Evolutionary conservation across 1,139 yeast genomes (phyloP), one percentile per base, ranked within the genome.

Genomic region (Suhomyces choctaworum): DNA sequence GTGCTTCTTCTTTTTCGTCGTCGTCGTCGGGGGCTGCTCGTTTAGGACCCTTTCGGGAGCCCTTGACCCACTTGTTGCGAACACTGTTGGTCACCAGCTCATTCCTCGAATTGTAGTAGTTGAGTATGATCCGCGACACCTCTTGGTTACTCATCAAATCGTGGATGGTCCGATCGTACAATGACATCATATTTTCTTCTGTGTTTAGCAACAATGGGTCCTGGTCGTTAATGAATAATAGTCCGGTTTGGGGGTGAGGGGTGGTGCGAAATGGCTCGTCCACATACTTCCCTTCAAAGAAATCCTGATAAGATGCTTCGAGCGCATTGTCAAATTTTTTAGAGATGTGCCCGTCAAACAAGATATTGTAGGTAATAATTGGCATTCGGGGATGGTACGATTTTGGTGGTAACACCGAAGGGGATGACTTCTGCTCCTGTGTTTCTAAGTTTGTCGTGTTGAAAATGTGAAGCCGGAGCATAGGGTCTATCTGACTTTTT

Each of bases 381-480:
- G 25, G 29, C 7, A 8, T 17, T 2, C 21, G 8, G 4, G 24
- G 8, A 7, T 24, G 11, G 11, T 15, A 24, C 7, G 31, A 17
- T 16, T 21, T 21, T 5, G 26, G 6, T 10, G 34, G 29, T 3
- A 19, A 13, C 12, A 7, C 8, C 4, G 3, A 14, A 4, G 22
- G 22, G 15, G 15, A 22, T 7, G n/a, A 11, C 4, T 29, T 12
- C 7, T 16, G 15, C 7, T 23, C 29, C 6, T 29, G 20, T 4
- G 33, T 22, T 8, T 23, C 27, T 2, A 31, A 9, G 19, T 23
- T 31, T 11, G 38, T 32, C 10, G 32, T 36, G 30, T 44, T 46
- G n/a, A 36, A 29, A 20, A 44, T 32, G 25, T 46, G 50, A 12
- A 41, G 32, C 22, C 38, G 16, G n/a, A 46, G 27, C 27, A 46